Evolutionary conservation across 306 rosid genomes (phyloP), one percentile per base, ranked within the genome.

Genomic region (Pueraria montana): DNA sequence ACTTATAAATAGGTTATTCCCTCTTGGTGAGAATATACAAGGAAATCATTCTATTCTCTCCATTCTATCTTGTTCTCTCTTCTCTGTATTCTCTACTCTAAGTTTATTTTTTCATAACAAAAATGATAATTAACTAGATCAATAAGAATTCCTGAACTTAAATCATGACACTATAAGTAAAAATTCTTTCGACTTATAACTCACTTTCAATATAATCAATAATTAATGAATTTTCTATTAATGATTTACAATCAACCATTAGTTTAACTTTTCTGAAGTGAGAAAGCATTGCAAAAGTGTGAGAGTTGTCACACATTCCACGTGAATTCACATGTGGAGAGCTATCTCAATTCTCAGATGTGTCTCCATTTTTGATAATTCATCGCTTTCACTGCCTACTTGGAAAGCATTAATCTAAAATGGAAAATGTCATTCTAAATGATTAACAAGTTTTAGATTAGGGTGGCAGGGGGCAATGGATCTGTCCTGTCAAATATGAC

Each of bases 311-410:
- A 78, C 65, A 16, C 52, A 84, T 73, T 74, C 79, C 82, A 86
- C 85, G 80, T 84, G 84, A 82, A 78, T 65, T 40, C 84, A 27
- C 68, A 76, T 56, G 72, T 27, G 80, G 63, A n/a, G 82, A 84
- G 78, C 18, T 81, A 42, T 72, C 26, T 24, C 0, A 13, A 23
- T 53, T 80, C 48, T 67, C 48, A 34, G 5, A 38, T 18, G 64
- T 32, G 6, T 46, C 59, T 27, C 34, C 45, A 32, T 14, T 84
- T 72, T 38, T 81, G 58, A 32, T 24, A 88, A 72, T 20, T 26
- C 36, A 64, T 52, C 2, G 76, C 61, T 50, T 46, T 80, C 59
- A n/a, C 45, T n/a, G 3, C 17, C 43, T 11, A 42, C 4, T 17
- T 53, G 46, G 67, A 58, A 53, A 80, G 58, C 83, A 68, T 52